Evolutionary conservation across 352 stramenopile genomes (phyloP).

Genomic region (Halophytophthora polymorphica): DNA sequence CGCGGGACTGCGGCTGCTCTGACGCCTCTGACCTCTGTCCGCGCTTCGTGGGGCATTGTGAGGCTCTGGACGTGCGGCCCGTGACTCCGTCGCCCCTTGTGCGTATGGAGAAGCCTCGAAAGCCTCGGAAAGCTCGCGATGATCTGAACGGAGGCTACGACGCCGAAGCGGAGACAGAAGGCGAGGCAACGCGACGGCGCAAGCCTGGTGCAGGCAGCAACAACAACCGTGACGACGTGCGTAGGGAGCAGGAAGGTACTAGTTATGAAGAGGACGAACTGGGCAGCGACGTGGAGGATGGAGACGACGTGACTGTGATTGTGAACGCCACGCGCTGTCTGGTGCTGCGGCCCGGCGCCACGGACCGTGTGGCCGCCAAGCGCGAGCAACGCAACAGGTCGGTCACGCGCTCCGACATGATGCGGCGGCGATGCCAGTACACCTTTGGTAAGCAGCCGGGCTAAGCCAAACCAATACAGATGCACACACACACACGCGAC

Average conservation of each 20-base stretch:
- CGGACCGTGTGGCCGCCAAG: constrained; percentile 22
- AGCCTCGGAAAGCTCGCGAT: constrained; percentile 6
- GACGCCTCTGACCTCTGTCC: constrained; percentile 12
- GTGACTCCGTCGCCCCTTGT: constrained; percentile 13
- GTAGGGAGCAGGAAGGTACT: no score
- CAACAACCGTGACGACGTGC: constrained; percentile 12
- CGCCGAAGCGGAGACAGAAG: background rate
- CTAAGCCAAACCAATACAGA: constrained; percentile 1
- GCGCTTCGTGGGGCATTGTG: constrained; percentile 19
- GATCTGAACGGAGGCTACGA: background rate
- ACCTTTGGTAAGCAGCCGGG: constrained; percentile 34
- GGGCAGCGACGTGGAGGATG: background rate
- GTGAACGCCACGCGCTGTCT: constrained; percentile 46
- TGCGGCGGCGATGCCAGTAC: constrained; percentile 49
- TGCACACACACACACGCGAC: background rate
- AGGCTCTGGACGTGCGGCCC: constrained; percentile 10
- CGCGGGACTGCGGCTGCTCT: constrained; percentile 5
- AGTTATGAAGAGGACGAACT: constrained; percentile 4
- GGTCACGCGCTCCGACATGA: constrained; percentile 49
- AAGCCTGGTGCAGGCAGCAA: constrained; percentile 1
- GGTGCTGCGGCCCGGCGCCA: constrained; percentile 25
- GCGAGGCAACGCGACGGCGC: background rate
- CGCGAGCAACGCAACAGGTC: constrained; percentile 12
- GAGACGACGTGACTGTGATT: constrained; percentile 44
- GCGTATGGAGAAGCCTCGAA: constrained; percentile 10